Percentiles rank a stretch among this genome's conserved stretches.
These are phyloP conservation scores for Haematococcus lacustris DNA, from an alignment of 139 green algal species.

Conservation along the genomic window DNA sequence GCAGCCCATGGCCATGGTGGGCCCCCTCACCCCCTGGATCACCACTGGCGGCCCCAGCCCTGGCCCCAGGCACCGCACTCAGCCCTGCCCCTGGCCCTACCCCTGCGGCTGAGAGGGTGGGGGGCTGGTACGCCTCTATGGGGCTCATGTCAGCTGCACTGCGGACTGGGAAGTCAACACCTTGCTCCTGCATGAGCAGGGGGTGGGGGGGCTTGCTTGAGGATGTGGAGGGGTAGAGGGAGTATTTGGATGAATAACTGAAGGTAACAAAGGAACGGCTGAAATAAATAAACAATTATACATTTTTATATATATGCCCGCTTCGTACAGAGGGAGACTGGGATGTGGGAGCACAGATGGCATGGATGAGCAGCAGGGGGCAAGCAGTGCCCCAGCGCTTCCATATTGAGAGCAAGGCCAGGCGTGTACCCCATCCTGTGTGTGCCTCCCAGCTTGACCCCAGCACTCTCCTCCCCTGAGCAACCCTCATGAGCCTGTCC, in stretches of 20 bases:
- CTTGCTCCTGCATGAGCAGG: slow-evolving; percentile 23
- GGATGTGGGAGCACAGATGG: no score
- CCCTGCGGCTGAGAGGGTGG: not conserved
- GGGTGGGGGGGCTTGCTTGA: not conserved
- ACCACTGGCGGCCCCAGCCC: not conserved
- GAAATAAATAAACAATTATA: no score
- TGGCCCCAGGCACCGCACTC: not conserved
- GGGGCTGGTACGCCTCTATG: slow-evolving; percentile 23
- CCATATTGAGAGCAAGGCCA: no score
- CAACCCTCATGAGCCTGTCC: no score
- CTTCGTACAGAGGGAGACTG: no score
- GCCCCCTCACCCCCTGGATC: no score
- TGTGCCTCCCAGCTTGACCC: no score
- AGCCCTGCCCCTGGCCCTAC: not conserved
- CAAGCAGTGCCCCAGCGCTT: no score
- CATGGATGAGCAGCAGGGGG: no score
- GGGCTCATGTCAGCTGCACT: slow-evolving; percentile 11
- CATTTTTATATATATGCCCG: no score
- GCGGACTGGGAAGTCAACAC: slow-evolving; percentile 41
- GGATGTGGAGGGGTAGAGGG: not conserved
- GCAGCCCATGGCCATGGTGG: not conserved
- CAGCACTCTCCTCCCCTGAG: no score
- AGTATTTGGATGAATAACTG: not conserved
- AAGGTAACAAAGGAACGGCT: not conserved
- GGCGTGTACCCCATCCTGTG: no score